A percentile compares a stretch with the other conserved stretches of the same genome.
Conservation (phyloP, 2,329 filamentous ascomycete genomes). For the Nigrograna mackinnonii region DNA sequence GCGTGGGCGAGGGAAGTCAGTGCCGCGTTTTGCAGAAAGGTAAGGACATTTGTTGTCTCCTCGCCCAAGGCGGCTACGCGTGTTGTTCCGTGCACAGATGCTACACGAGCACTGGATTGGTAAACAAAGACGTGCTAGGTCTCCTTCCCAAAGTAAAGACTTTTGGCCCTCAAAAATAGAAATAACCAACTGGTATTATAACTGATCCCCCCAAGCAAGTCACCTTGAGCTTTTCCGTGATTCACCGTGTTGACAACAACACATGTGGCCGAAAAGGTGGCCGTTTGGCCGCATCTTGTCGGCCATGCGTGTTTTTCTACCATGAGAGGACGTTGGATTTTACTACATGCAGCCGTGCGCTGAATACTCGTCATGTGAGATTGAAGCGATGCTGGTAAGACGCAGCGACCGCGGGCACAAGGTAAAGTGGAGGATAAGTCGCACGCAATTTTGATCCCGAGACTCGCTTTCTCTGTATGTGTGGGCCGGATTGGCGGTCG, state of each 20-base stretch:
- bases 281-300: conserved; percentile 8
- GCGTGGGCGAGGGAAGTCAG: conserved; percentile 16
- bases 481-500: conserved; percentile 37
- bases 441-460: conserved; percentile 45
- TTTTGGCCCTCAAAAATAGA: too few species aligned
- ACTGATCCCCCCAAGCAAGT: too few species aligned
- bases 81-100: conserved; percentile 11
- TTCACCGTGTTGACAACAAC: conserved; percentile 32
- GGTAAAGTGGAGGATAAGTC: conserved; percentile 32
- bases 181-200: too few species aligned
- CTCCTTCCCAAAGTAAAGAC: too few species aligned
- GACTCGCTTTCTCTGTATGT: conserved; percentile 37
- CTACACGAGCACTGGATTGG: conserved; percentile 32
- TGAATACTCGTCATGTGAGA: conserved; percentile 43
- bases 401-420: conserved; percentile 34
- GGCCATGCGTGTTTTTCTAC: conserved; percentile 11
- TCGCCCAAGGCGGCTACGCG: conserved; percentile 12
- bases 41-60: conserved; percentile 30
- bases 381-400: conserved; percentile 40
- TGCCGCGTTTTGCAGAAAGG: conserved; percentile 21
- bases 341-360: conserved; percentile 42
- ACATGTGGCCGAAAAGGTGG: conserved; percentile 21
- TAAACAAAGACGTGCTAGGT: conserved; percentile 36
- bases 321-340: conserved; percentile 43
- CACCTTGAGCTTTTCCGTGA: too few species aligned